A percentile compares a stretch with the other conserved stretches of the same genome.
Evolutionary conservation across 2,329 filamentous ascomycete species (phyloP).

Genomic region (Trichoderma polysporum): DNA sequence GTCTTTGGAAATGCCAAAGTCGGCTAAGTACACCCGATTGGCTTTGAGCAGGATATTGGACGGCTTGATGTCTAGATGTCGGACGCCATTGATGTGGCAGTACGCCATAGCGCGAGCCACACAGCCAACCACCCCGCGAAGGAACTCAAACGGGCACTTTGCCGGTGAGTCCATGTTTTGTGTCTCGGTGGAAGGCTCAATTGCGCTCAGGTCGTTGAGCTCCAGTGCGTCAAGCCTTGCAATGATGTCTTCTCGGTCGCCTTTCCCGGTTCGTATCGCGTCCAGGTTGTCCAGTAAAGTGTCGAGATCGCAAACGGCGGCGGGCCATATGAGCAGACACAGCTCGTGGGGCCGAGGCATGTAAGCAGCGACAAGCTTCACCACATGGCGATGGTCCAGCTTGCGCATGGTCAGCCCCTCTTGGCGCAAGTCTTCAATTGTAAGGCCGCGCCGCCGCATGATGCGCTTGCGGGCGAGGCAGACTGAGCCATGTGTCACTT

Average conservation of each 20-base stretch:
- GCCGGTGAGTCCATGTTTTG: constrained; percentile 27
- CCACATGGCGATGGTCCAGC: constrained; percentile 48
- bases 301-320: constrained; percentile 46
- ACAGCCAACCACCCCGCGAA: constrained; percentile 46
- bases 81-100: constrained; percentile 43
- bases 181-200: constrained; percentile 31
- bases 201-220: constrained; percentile 38
- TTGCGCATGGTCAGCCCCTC: constrained; percentile 50
- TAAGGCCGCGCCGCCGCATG: constrained; percentile 36
- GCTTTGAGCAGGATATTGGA: constrained; percentile 48
- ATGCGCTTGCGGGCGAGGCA: constrained; percentile 48
- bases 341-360: constrained; percentile 41
- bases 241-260: constrained; percentile 42
- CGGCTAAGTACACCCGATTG: constrained; percentile 47
- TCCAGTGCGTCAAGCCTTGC: constrained; percentile 41
- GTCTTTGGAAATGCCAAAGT: constrained; percentile 51
- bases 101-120: constrained; percentile 44
- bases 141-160: constrained; percentile 42
- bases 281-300: constrained; percentile 46
- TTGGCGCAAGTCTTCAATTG: constrained; percentile 43
- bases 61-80: constrained; percentile 50
- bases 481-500: constrained; percentile 42
- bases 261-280: constrained; percentile 37
- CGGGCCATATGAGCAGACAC: constrained; percentile 49
- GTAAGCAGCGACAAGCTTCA: constrained; percentile 49